Evolutionary conservation across 345 rosid species (phyloP).

Genomic region (Eucalyptus sp.): DNA sequence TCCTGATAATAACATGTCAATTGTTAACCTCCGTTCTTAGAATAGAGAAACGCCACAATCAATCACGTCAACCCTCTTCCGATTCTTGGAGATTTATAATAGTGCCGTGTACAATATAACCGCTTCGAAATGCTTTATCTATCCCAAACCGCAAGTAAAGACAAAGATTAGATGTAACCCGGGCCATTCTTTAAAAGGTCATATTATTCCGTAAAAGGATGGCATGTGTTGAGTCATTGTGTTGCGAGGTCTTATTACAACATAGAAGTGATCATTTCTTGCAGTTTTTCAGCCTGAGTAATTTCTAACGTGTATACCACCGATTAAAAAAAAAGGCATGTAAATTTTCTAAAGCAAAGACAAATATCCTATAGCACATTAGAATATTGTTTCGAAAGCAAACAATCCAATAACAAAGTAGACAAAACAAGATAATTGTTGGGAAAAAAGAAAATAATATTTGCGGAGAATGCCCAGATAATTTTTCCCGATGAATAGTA

Average conservation of each 20-base stretch:
- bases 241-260: neutral
- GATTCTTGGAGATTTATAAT: neutral
- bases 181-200: neutral
- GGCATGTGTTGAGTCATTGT: neutral
- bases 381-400: neutral
- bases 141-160: neutral
- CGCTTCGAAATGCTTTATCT: neutral
- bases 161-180: neutral
- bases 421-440: too few relatives aligned
- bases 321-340: neutral
- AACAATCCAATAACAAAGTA: too few relatives aligned
- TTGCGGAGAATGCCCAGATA: too few relatives aligned
- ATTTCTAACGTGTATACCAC: neutral
- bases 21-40: neutral
- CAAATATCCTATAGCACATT: neutral
- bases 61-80: neutral
- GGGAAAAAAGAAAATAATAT: too few relatives aligned
- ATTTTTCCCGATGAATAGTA: too few relatives aligned
- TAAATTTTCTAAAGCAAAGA: neutral
- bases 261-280: neutral
- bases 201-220: neutral
- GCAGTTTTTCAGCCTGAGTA: neutral
- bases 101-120: neutral
- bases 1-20: neutral
- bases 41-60: neutral